Evolutionary conservation across 495 filamentous ascomycete genomes (phyloP).

Genomic region (Daldinia concentrica): DNA sequence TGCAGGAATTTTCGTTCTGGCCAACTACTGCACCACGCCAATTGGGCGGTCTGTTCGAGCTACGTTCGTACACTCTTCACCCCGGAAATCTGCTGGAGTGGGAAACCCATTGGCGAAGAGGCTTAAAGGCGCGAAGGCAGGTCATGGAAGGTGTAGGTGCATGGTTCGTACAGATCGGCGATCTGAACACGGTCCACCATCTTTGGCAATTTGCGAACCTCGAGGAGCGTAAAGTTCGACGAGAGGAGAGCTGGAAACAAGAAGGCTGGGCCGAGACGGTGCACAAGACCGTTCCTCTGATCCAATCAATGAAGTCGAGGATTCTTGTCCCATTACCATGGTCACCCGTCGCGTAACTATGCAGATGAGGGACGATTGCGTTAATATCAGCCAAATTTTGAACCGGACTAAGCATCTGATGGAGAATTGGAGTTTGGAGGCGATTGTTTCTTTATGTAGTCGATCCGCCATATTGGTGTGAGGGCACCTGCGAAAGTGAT

Average conservation of each 20-base stretch:
- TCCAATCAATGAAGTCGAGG: constrained; percentile 93
- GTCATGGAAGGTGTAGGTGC: constrained; percentile 99
- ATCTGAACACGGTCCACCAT: constrained; percentile 97
- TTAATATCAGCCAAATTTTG: constrained; percentile 3
- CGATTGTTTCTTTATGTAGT: constrained; percentile 11
- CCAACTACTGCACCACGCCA: constrained; percentile 90
- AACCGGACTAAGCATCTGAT: constrained; percentile 26
- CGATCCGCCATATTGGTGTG: not conserved
- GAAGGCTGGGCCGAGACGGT: constrained; percentile 98
- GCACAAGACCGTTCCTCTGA: constrained; percentile 97
- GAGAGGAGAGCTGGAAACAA: constrained; percentile 94
- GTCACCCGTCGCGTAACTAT: constrained; percentile 81
- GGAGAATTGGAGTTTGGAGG: constrained; percentile 38
- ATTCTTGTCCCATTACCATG: constrained; percentile 95
- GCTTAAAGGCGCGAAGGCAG: constrained; percentile 86
- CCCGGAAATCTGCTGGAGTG: constrained; percentile 96
- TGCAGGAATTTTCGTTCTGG: constrained; percentile 99
- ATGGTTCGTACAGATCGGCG: constrained; percentile 98
- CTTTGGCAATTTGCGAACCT: constrained; percentile 98
- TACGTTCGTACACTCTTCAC: constrained; percentile 95
- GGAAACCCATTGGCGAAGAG: constrained; percentile 98
- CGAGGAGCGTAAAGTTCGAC: constrained; percentile 87
- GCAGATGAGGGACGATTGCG: not conserved
- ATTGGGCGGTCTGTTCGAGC: constrained; percentile 93
- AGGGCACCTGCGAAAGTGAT: constrained; percentile 5